These are phyloP conservation scores for Mycocentrospora acerina DNA, from an alignment of 2,329 filamentous ascomycete genomes.

Conservation along the genomic window DNA sequence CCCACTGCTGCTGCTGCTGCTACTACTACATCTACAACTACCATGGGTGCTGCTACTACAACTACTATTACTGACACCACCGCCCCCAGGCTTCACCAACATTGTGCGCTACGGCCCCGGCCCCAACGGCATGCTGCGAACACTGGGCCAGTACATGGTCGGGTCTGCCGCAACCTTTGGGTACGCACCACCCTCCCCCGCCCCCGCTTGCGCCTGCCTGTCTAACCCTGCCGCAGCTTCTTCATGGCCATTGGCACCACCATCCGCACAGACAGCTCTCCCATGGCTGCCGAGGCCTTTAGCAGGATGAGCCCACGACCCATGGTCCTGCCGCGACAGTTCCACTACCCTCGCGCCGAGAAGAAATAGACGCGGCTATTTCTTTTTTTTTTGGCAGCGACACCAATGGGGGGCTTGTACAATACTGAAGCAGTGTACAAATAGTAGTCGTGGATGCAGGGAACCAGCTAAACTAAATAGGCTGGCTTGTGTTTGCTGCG, in stretches of 20 bases:
- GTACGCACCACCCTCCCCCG: conserved; percentile 53
- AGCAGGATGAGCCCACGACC: conserved; percentile 69
- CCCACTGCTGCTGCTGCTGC: neutral
- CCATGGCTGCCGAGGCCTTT: conserved; percentile 74
- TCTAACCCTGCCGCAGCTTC: too few species aligned
- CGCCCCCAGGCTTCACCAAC: conserved; percentile 78
- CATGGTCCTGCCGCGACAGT: conserved; percentile 60
- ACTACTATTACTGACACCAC: too few species aligned
- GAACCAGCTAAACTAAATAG: too few species aligned
- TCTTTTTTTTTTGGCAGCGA: too few species aligned
- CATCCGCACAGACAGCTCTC: conserved; percentile 86
- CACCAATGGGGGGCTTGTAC: too few species aligned
- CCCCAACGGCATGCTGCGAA: conserved; percentile 89
- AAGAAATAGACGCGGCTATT: too few species aligned
- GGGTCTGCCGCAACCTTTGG: conserved; percentile 95
- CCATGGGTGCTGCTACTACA: too few species aligned
- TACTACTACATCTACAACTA: conserved; percentile 18
- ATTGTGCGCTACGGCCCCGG: conserved; percentile 95
- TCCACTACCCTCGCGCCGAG: conserved; percentile 30
- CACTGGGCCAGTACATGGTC: conserved; percentile 93
- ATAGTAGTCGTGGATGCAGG: too few species aligned
- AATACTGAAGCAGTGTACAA: too few species aligned
- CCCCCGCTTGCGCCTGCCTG: neutral
- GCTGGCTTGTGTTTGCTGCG: too few species aligned
- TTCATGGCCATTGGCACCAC: conserved; percentile 99